A percentile compares a stretch with the other conserved stretches of the same genome.
phyloP scores from a whole-genome alignment of 2,329 filamentous ascomycete species.

The Hymenoscyphus salicellus region DNA sequence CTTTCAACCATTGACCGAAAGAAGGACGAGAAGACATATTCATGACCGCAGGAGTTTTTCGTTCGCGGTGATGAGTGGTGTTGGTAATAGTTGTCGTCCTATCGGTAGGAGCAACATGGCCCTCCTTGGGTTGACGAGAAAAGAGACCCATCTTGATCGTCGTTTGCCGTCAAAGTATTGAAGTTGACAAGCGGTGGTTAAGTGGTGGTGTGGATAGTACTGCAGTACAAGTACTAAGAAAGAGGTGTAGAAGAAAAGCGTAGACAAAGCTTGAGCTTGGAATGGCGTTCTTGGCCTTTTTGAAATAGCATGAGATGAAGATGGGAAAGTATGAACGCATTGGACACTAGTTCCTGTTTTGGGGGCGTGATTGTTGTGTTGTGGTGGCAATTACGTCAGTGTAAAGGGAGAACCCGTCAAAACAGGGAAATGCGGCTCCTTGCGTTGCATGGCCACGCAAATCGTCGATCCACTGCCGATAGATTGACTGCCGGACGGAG shows the following conservation, averaged over 20 bases:
- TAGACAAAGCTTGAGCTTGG: background rate
- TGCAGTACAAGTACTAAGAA: background rate
- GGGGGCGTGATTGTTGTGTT: background rate
- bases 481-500: background rate
- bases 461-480: background rate
- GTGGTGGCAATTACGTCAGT: background rate
- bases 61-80: slow-evolving; percentile 12
- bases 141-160: slow-evolving; percentile 27
- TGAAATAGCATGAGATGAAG: background rate
- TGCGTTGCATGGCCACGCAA: background rate
- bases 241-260: background rate
- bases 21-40: slow-evolving; percentile 52
- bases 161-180: background rate
- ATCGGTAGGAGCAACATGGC: slow-evolving; percentile 14
- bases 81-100: slow-evolving; percentile 12
- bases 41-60: slow-evolving; percentile 23
- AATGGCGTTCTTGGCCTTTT: background rate
- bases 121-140: slow-evolving; percentile 15
- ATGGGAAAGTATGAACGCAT: background rate
- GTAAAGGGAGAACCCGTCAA: background rate
- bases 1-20: slow-evolving; percentile 69
- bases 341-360: background rate
- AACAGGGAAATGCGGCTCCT: background rate
- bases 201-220: background rate
- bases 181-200: background rate